Evolutionary conservation across 139 green algal species (phyloP).

Genomic region (Chlorella vulgaris): DNA sequence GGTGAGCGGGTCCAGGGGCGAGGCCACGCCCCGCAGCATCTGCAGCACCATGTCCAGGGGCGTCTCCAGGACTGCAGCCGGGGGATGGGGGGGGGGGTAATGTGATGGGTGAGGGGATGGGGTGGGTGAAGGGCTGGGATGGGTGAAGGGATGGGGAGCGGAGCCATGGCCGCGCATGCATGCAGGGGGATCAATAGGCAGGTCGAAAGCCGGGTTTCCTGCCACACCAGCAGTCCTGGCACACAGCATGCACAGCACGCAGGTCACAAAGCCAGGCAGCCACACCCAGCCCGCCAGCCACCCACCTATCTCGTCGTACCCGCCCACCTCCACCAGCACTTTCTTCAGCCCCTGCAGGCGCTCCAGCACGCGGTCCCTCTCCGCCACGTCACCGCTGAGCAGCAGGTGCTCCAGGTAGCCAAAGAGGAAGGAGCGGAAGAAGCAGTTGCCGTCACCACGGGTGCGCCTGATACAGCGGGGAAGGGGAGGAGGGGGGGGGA

Average conservation of each 20-base stretch:
- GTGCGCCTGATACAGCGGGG: constrained; percentile 25
- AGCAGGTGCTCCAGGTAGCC: constrained; percentile 79
- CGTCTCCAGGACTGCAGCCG: constrained; percentile 76
- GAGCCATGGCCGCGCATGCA: too few relatives aligned
- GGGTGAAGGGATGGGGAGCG: background rate
- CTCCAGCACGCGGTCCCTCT: constrained; percentile 44
- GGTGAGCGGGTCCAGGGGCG: constrained; percentile 48
- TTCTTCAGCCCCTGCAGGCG: constrained; percentile 33
- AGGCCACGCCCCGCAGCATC: constrained; percentile 54
- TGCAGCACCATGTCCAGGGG: constrained; percentile 79
- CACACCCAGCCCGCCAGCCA: background rate
- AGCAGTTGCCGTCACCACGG: constrained; percentile 82
- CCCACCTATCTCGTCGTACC: constrained; percentile 57
- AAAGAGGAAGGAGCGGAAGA: constrained; percentile 79
- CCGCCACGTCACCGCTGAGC: constrained; percentile 42
- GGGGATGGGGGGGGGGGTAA: background rate
- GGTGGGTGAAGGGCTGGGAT: background rate
- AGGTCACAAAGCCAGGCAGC: background rate
- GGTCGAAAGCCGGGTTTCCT: too few relatives aligned
- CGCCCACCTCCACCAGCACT: constrained; percentile 57
- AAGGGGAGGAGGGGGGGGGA: background rate
- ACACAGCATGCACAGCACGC: background rate
- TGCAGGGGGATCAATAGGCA: too few relatives aligned
- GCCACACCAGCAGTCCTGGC: constrained; percentile 13
- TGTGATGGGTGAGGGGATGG: background rate